Conservation (phyloP, 768 basidiomycete genomes). For the Suillus plorans region DNA sequence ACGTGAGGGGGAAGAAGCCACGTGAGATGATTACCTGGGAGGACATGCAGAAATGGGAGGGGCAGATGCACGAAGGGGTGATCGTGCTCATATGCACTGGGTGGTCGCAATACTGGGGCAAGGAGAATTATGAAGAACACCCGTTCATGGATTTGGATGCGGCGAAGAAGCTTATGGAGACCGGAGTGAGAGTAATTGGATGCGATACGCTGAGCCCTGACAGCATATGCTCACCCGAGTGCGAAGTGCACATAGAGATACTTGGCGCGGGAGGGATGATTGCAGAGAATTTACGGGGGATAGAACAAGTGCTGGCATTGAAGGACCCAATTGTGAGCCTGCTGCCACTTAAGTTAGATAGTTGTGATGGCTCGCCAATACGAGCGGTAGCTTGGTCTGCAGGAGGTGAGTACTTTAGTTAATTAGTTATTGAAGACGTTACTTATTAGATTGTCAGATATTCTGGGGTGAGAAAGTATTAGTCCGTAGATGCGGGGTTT, state of each 20-base stretch:
- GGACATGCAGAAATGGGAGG: conserved; percentile 38
- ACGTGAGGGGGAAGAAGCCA: conserved; percentile 43
- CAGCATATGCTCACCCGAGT: conserved; percentile 40
- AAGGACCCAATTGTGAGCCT: conserved; percentile 48
- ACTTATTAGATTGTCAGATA: too few species aligned
- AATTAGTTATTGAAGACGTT: too few species aligned
- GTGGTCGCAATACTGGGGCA: conserved; percentile 58
- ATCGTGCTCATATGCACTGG: conserved; percentile 62
- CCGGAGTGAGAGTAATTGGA: conserved; percentile 56
- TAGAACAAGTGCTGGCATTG: conserved; percentile 40
- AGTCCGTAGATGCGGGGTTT: neutral
- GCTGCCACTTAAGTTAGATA: conserved; percentile 55
- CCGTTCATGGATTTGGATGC: conserved; percentile 57
- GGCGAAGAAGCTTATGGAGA: conserved; percentile 46
- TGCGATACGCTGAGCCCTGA: conserved; percentile 68
- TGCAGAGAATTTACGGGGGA: conserved; percentile 64
- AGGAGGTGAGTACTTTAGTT: neutral
- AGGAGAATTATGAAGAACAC: conserved; percentile 50
- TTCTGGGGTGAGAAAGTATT: too few species aligned
- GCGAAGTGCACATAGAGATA: conserved; percentile 55
- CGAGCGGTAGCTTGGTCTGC: conserved; percentile 55
- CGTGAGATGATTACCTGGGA: conserved; percentile 58
- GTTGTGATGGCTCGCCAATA: conserved; percentile 65
- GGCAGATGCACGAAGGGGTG: conserved; percentile 37
- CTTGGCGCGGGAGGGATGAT: conserved; percentile 63